Percentiles rank a stretch among this genome's conserved stretches.
These are phyloP conservation scores for Rhizophora mangle DNA, from an alignment of 345 rosid genomes.

Conservation along the genomic window DNA sequence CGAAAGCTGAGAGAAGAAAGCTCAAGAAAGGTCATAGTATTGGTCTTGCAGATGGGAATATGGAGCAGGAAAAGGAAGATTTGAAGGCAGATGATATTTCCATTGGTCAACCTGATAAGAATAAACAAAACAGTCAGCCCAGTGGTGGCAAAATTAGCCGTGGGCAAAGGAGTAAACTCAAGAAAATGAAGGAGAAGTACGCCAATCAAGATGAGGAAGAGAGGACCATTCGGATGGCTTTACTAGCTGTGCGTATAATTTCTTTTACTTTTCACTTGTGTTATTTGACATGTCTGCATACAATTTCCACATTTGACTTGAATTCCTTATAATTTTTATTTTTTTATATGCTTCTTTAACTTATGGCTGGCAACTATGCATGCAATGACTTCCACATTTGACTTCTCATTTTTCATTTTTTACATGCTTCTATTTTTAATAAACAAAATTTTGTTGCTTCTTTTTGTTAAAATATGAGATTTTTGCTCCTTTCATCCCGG, in stretches of 20 bases:
- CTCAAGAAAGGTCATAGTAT: constrained; percentile 68
- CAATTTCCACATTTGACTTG: not conserved
- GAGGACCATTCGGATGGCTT: constrained; percentile 73
- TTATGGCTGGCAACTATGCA: too few relatives aligned
- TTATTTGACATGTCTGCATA: not conserved
- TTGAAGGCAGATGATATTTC: constrained; percentile 28
- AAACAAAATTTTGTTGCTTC: too few relatives aligned
- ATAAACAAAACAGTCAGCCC: constrained; percentile 42
- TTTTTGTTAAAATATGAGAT: too few relatives aligned
- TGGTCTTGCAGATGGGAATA: constrained; percentile 28
- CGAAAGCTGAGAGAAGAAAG: constrained; percentile 92
- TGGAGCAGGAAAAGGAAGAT: constrained; percentile 43
- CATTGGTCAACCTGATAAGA: constrained; percentile 39
- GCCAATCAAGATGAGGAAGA: constrained; percentile 98
- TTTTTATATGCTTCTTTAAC: too few relatives aligned
- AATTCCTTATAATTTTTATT: not conserved
- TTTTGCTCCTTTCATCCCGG: too few relatives aligned
- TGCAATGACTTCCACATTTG: not conserved
- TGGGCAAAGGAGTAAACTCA: constrained; percentile 84
- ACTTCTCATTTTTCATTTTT: not conserved
- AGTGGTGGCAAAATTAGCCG: constrained; percentile 69
- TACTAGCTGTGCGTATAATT: constrained; percentile 72
- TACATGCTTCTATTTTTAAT: too few relatives aligned
- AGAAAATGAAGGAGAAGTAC: constrained; percentile 98
- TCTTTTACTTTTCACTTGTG: not conserved